Evolutionary conservation across 2,329 filamentous ascomycete species (phyloP), one percentile per base, ranked within the genome.

Genomic region (Pseudovirgaria hyperparasitica): DNA sequence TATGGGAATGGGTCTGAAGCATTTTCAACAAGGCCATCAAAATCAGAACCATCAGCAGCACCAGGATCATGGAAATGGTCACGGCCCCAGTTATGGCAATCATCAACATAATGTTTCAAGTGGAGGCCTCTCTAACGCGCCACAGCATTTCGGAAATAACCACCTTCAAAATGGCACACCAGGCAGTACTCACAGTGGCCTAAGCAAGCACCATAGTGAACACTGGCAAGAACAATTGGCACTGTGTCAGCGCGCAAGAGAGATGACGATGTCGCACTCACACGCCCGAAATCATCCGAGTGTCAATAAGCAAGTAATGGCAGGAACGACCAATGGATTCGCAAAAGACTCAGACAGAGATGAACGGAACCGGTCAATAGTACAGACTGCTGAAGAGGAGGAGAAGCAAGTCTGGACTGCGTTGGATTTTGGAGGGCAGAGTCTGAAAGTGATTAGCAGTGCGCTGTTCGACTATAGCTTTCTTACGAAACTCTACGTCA

Each of bases 391-490:
- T n/a, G 45, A 52, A 23, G 43, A 30, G 9, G 46, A 56, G 31
- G 52, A 57, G 41, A 59, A 49, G 37, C 80, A 93, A 53, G 79
- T 86, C 45, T 96, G 90, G 90, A 73, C 82, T 52, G 85, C 86
- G 38, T 65, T 98, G 42, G 90, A 98, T 55, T 77, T 96, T 51
- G 90, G 86, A 42, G 90, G 90, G n/a, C 90, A 96, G 59, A 87
- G 87, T 12, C 63, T 98, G 25, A 78, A 85, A 40, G 81, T 84
- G 32, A 65, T 98, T 17, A 76, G 85, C 1, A 61, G 71, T 6
- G 72, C 79, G 23, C 64, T 98, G 17, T 96, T 96, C 60, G 57
- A 57, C 40, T 98, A 96, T 56, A 69, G 69, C 23, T 96, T 98
- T 53, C 63, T 98, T 30, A 81, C 81, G 39, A 87, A 92, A 55